Percentiles rank a stretch among this genome's conserved stretches.
phyloP scores from a whole-genome alignment of 176 grass and related monocot species.

The Ensete glaucum region DNA sequence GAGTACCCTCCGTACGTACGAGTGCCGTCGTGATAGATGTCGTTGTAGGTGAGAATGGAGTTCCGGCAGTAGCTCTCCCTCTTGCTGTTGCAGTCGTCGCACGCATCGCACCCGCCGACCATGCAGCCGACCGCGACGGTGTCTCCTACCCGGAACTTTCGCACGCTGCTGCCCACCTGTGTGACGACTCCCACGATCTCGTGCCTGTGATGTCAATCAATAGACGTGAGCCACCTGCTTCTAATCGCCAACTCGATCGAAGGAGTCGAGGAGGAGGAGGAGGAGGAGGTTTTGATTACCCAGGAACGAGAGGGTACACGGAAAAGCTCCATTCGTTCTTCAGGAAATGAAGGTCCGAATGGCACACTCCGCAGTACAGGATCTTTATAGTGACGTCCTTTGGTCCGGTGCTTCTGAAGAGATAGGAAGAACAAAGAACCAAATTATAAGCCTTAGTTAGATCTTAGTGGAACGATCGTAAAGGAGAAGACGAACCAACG shows the following conservation, averaged over 20 bases:
- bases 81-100: slow-evolving; percentile 26
- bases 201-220: slow-evolving; percentile 26
- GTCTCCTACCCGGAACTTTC: slow-evolving; percentile 39
- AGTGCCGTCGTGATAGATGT: slow-evolving; percentile 30
- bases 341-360: slow-evolving; percentile 63
- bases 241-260: too few species aligned
- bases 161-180: slow-evolving; percentile 43
- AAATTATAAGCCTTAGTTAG: too few species aligned
- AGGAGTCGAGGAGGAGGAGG: too few species aligned
- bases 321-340: slow-evolving; percentile 61
- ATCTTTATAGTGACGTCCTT: slow-evolving; percentile 71
- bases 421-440: neutral
- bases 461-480: too few species aligned
- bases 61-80: slow-evolving; percentile 41
- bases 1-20: slow-evolving; percentile 62
- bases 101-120: slow-evolving; percentile 46
- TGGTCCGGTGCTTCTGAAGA: slow-evolving; percentile 45
- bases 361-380: slow-evolving; percentile 70
- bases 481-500: neutral
- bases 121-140: slow-evolving; percentile 55
- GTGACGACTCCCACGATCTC: slow-evolving; percentile 63
- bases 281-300: slow-evolving; percentile 21
- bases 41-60: slow-evolving; percentile 47
- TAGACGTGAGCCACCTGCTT: too few species aligned
- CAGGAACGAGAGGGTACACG: slow-evolving; percentile 47